Base-by-base conservation (phyloP, 768 basidiomycete genomes). In the Leccinum imitatum region DNA sequence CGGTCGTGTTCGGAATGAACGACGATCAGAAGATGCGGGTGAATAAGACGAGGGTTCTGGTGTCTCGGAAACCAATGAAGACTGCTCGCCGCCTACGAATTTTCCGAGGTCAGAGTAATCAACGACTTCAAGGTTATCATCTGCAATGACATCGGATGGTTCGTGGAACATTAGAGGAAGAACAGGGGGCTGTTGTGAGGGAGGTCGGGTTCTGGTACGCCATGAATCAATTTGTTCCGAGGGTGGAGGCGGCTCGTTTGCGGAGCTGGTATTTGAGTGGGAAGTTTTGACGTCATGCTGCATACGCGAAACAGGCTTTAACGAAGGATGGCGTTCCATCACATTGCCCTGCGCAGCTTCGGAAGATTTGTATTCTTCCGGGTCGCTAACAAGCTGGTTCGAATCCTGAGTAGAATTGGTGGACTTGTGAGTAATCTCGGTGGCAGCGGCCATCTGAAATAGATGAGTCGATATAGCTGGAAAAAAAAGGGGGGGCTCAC, bases 91-190 rank as follows among this genome's bases (percentile, higher is more conserved):
- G 30, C 82, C 85, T 11, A 89, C 78, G 60, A 93, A 83, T 74
- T 84, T 87, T 47, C 79, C 88, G 70, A 92, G 78, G 51, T 93
- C 90, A 3, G 82, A 82, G 64, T 91, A 93, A 67, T 93, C 90
- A 7, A 93, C 83, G n/a, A 89, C 82, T 66, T 92, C 90, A 3
- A 92, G 79, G 57, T 85, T 82, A 65, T 87, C 89, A 21, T 81
- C 83, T 4, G 79, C 71, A 56, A 74, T 72, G 46, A 78, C 72
- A 17, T 75, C 75, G n/a, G 88, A 61, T 10, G 71, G 61, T 39
- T 69, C 73, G 27, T 73, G 71, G 10, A 81, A 66, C 31, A 73
- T 41, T 15, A 72, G 66, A 11, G 77, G 75, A 52, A 77, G 72
- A 37, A 65, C 66, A 10, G 66, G 59, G 14, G 59, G 71, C 21